Evolutionary conservation across 139 green algal species (phyloP), one percentile per base, ranked within the genome.

Genomic region (Mesotaenium endlicherianum): DNA sequence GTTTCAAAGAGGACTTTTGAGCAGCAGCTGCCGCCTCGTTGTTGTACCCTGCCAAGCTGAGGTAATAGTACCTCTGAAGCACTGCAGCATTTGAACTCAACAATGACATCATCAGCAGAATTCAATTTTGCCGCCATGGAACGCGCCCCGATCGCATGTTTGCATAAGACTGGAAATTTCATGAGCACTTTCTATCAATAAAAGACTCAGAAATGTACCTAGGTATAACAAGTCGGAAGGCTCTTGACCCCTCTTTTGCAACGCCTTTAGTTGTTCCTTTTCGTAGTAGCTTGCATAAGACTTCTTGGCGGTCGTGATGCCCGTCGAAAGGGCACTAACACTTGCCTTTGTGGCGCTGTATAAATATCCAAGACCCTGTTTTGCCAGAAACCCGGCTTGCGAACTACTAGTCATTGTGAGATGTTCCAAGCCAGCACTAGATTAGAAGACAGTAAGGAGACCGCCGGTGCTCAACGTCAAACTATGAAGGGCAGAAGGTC

Each of bases 11-110:
- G 20, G 42, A 41, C 1, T 82, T 82, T 31, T 70, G 40, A 20
- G 75, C 75, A 47, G 75, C 75, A 49, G 75, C 75, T 0, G 75
- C 75, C 8, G 45, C 0, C 60, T 82, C 75, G 60, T 82, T 82
- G 5, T 82, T 3, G 42, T 82, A 82, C 0, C 75, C 75, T 14
- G 75, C 75, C 75, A 82, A 45, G 53, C 30, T n/a, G 34, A 82
- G 75, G 1, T 82, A 76, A n/a, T 70, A 76, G 50, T 75, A 82
- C 20, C 75, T 17, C 60, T 82, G 49, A 41, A 82, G 59, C 17
- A 47, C 75, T 82, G 75, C n/a, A n/a, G n/a, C n/a, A n/a, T n/a
- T n/a, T n/a, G n/a, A n/a, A n/a, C n/a, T n/a, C n/a, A n/a, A n/a
- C n/a, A n/a, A n/a, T n/a, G n/a, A n/a, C n/a, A n/a, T n/a, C n/a